Evolutionary conservation across 1,139 yeast species (phyloP).

Genomic region (Zygoascus sp.): DNA sequence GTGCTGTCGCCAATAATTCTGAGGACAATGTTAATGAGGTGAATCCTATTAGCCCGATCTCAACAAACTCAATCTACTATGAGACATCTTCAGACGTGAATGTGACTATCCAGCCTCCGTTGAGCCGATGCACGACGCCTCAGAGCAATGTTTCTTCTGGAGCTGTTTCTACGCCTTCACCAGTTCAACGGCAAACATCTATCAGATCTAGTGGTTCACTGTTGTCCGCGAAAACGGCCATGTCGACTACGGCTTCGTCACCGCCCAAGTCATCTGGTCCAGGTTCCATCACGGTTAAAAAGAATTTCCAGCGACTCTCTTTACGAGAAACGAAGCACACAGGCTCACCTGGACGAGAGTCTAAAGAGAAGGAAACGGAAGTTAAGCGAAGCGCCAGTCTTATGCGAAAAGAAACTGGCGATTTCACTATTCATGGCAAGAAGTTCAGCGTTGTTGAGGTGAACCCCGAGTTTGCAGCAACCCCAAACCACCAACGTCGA

Average conservation of each 20-base stretch:
- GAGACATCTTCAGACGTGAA: neutral
- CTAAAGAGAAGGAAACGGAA: constrained; percentile 9
- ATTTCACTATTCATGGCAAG: constrained; percentile 33
- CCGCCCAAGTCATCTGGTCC: constrained; percentile 3
- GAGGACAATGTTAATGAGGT: neutral
- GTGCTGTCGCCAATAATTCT: neutral
- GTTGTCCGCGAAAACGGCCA: neutral
- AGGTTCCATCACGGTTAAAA: constrained; percentile 8
- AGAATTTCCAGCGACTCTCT: constrained; percentile 9
- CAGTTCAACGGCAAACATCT: constrained; percentile 5
- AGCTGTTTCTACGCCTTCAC: neutral
- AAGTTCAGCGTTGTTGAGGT: constrained; percentile 35
- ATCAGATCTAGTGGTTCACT: neutral
- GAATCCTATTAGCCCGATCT: neutral
- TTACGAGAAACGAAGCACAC: constrained; percentile 8
- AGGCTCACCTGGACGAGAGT: neutral
- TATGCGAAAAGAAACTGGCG: constrained; percentile 28
- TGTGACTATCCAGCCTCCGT: neutral
- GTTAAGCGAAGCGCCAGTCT: constrained; percentile 28
- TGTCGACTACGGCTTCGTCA: neutral
- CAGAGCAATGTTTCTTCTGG: neutral
- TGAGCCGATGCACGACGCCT: neutral
- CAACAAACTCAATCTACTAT: neutral
- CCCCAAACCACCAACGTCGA: constrained; percentile 23
- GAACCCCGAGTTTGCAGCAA: constrained; percentile 32